A percentile compares a stretch with the other conserved stretches of the same genome.
Evolutionary conservation across 345 rosid species (phyloP).

Genomic region (Aurinia saxatilis): DNA sequence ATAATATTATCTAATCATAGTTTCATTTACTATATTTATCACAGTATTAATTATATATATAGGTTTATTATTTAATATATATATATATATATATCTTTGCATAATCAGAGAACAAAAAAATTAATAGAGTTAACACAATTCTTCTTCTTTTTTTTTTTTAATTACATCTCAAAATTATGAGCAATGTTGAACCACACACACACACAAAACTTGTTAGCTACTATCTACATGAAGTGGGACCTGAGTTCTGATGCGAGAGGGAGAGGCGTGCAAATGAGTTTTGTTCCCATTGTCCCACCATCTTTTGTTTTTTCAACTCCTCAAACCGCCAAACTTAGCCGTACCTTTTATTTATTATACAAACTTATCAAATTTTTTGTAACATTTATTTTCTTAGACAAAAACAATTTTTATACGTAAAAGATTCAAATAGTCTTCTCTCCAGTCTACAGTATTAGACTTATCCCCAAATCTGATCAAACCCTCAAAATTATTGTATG

Average conservation of each 20-base stretch:
- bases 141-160: too few relatives aligned
- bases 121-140: too few relatives aligned
- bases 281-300: conserved; percentile 17
- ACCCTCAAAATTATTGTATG: not conserved
- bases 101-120: too few relatives aligned
- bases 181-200: not conserved
- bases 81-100: too few relatives aligned
- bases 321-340: conserved; percentile 30
- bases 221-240: conserved; percentile 10
- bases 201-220: too few relatives aligned
- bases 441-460: not conserved
- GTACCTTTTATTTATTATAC: not conserved
- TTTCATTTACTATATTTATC: too few relatives aligned
- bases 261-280: conserved; percentile 21
- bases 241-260: not conserved
- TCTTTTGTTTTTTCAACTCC: conserved; percentile 17
- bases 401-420: not conserved
- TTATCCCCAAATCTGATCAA: conserved; percentile 1
- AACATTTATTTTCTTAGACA: not conserved
- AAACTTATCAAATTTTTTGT: not conserved
- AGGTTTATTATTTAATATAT: too few relatives aligned
- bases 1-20: too few relatives aligned
- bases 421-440: not conserved
- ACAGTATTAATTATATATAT: too few relatives aligned
- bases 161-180: not conserved